Percentiles rank a stretch among this genome's conserved stretches.
Evolutionary conservation across 768 basidiomycete species (phyloP).

Genomic region (Termitomyces sp.): DNA sequence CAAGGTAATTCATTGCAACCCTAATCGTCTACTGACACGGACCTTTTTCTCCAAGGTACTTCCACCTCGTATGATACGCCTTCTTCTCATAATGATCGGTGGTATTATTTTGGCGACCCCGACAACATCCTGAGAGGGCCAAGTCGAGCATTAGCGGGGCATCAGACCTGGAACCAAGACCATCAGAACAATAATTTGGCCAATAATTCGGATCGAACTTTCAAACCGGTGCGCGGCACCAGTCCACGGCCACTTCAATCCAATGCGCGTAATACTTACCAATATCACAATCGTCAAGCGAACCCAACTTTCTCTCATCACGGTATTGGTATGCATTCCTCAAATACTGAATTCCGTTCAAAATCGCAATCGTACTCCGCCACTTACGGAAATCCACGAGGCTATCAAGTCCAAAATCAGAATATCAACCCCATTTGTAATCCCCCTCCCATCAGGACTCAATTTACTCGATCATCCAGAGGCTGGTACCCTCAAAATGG

Average conservation of each 20-base stretch:
- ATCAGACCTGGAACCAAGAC: slow-evolving; percentile 5
- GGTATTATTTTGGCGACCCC: not conserved
- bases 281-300: not conserved
- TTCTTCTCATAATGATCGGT: not conserved
- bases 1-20: not conserved
- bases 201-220: not conserved
- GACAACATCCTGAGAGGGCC: not conserved
- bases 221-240: not conserved
- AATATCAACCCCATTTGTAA: slow-evolving; percentile 9
- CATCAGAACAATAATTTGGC: not conserved
- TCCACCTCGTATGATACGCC: not conserved
- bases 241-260: not conserved
- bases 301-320: not conserved
- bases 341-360: not conserved
- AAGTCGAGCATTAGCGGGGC: not conserved
- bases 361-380: not conserved
- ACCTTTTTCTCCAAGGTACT: not conserved
- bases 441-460: not conserved
- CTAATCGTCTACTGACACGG: not conserved
- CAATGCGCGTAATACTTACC: not conserved
- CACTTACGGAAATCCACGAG: slow-evolving; percentile 1
- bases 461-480: not conserved
- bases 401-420: slow-evolving; percentile 10
- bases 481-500: not conserved
- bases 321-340: too few relatives aligned